Evolutionary conservation across 306 rosid genomes (phyloP).

Genomic region (Prunus campanulata): DNA sequence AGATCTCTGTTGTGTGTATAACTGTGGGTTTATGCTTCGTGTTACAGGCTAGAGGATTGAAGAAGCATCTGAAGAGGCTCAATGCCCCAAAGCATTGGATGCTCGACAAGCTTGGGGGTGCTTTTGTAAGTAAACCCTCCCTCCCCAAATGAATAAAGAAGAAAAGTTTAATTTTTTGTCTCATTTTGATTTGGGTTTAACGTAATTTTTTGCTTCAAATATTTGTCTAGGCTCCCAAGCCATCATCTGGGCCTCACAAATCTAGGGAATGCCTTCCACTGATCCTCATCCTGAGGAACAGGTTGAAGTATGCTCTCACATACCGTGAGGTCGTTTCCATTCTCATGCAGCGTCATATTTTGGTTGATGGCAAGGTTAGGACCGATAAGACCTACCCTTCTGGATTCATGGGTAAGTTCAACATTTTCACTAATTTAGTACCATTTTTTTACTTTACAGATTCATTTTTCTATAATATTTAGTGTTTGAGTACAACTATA

Average conservation of each 20-base stretch:
- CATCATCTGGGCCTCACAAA: conserved; percentile 92
- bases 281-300: conserved; percentile 62
- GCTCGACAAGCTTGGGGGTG: conserved; percentile 86
- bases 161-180: neutral
- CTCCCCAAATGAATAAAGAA: neutral
- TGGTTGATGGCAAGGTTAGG: conserved; percentile 83
- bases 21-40: neutral
- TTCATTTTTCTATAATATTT: neutral
- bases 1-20: neutral
- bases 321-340: conserved; percentile 80
- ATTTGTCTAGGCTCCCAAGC: conserved; percentile 70
- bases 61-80: conserved; percentile 76
- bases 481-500: neutral
- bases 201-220: neutral
- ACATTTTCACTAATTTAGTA: neutral
- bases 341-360: conserved; percentile 79
- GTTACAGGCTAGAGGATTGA: conserved; percentile 74
- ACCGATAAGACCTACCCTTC: conserved; percentile 83
- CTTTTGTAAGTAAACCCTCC: conserved; percentile 57
- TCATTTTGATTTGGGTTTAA: neutral
- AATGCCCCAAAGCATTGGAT: conserved; percentile 77
- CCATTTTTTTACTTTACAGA: neutral
- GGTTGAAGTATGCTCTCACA: conserved; percentile 79
- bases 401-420: conserved; percentile 80
- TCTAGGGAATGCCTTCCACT: conserved; percentile 85